phyloP scores from a whole-genome alignment of 495 filamentous ascomycete species.

The Elaphomyces granulatus region DNA sequence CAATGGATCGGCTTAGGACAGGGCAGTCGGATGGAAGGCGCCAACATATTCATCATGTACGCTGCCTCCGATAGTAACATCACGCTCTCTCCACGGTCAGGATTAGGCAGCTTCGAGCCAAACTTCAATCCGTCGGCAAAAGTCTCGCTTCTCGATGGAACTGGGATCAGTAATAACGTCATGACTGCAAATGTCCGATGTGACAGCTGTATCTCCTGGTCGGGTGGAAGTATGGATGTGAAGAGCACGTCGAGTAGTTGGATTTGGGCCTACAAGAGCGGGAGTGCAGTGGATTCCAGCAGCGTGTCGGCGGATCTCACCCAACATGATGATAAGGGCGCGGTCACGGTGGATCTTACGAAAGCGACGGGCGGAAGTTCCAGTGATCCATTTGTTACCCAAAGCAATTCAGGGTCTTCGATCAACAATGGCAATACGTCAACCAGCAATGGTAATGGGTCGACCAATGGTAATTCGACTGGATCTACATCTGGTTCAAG shows the following conservation, averaged over 20 bases:
- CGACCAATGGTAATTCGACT: background rate
- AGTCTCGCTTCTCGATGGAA: conserved; percentile 40
- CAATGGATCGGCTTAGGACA: conserved; percentile 51
- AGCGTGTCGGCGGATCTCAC: conserved; percentile 30
- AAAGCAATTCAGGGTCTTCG: background rate
- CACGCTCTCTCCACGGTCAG: conserved; percentile 45
- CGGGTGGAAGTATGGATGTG: conserved; percentile 29
- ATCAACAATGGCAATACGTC: background rate
- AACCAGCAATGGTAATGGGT: background rate
- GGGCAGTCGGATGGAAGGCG: conserved; percentile 39
- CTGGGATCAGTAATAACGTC: conserved; percentile 35
- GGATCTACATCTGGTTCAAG: conserved; percentile 1
- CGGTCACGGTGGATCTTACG: conserved; percentile 41
- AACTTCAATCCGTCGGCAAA: conserved; percentile 27
- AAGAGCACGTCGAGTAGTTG: conserved; percentile 30
- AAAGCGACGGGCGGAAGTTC: conserved; percentile 37
- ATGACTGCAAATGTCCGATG: conserved; percentile 48
- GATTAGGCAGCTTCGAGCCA: conserved; percentile 35
- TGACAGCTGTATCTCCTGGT: conserved; percentile 40
- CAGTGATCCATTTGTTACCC: conserved; percentile 44
- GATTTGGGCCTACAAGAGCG: conserved; percentile 48
- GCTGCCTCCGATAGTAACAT: conserved; percentile 40
- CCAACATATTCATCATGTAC: conserved; percentile 55
- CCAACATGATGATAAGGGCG: conserved; percentile 38
- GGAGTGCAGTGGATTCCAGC: conserved; percentile 38